A percentile compares a stretch with the other conserved stretches of the same genome.
phyloP scores from a whole-genome alignment of 73 alveolate genomes.

The Paramecium sonneborni region DNA sequence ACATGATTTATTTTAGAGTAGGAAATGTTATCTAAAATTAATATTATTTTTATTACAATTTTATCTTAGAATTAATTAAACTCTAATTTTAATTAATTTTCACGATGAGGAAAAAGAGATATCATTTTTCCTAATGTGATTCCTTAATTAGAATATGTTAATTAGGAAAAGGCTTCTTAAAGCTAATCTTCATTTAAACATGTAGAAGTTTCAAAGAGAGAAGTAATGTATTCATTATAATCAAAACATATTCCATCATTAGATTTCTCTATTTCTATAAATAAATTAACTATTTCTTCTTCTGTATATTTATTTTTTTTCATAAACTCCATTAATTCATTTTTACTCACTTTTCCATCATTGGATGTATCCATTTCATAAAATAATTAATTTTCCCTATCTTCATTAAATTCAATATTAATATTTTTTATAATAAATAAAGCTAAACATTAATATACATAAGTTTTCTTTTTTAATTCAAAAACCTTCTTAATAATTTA shows the following conservation, averaged over 20 bases:
- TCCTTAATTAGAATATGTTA: neutral
- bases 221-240: neutral
- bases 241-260: neutral
- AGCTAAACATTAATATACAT: neutral
- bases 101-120: neutral
- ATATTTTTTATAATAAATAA: neutral
- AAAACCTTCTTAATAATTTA: neutral
- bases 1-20: neutral
- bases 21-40: neutral
- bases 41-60: too few relatives aligned
- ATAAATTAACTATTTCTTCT: neutral
- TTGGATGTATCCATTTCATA: neutral
- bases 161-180: neutral
- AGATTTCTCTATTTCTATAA: neutral
- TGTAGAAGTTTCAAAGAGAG: neutral
- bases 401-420: neutral
- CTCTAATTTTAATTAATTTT: neutral
- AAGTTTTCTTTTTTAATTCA: neutral
- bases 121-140: neutral
- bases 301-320: neutral
- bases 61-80: neutral
- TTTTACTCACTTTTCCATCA: neutral
- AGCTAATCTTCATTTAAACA: neutral
- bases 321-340: neutral
- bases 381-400: neutral